Evolutionary conservation across 1,139 yeast genomes (phyloP).

Genomic region (Taphrina sp.): DNA sequence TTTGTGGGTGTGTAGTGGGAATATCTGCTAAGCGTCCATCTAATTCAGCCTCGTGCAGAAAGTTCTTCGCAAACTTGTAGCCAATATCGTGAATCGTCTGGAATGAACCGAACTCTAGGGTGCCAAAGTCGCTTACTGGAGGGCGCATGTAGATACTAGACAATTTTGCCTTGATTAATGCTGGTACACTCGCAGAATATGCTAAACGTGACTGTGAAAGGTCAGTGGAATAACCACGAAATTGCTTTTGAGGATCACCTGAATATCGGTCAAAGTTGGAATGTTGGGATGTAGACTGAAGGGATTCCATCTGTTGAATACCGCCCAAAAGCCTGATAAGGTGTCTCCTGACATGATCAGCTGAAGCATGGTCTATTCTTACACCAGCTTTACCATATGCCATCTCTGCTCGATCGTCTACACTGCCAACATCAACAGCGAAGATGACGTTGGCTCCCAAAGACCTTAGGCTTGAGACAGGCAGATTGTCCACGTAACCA

Average conservation of each 20-base stretch:
- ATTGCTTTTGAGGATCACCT: conserved; percentile 43
- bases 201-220: conserved; percentile 60
- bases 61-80: conserved; percentile 63
- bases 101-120: conserved; percentile 86
- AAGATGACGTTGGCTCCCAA: conserved; percentile 84
- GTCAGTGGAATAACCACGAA: no score
- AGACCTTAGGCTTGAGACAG: conserved; percentile 82
- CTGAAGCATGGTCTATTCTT: conserved; percentile 77
- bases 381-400: conserved; percentile 64
- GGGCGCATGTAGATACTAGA: conserved; percentile 87
- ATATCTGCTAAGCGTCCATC: conserved; percentile 50
- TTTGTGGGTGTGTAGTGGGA: not conserved
- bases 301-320: conserved; percentile 85
- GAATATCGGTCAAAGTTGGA: conserved; percentile 94
- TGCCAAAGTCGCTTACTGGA: conserved; percentile 87
- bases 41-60: conserved; percentile 55
- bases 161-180: conserved; percentile 78
- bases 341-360: conserved; percentile 53
- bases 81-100: conserved; percentile 84
- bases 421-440: conserved; percentile 97
- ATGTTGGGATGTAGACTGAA: conserved; percentile 82
- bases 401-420: conserved; percentile 89
- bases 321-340: conserved; percentile 86
- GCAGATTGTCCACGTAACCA: conserved; percentile 89
- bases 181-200: conserved; percentile 92